Percentiles rank a stretch among this genome's conserved stretches.
phyloP scores from a whole-genome alignment of 306 rosid species.

The Alnus rubra region DNA sequence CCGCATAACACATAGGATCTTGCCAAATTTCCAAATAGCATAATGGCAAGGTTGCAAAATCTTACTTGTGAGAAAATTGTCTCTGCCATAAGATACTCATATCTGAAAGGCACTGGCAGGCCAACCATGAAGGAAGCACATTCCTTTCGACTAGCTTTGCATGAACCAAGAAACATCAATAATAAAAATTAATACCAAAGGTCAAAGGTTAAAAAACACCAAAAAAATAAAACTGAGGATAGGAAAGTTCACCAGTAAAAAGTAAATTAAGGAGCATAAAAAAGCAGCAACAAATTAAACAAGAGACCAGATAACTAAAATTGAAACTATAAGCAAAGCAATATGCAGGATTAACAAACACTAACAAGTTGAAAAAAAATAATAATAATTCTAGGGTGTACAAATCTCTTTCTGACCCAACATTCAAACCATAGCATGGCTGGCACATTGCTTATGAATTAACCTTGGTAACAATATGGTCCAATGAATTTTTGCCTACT shows the following conservation, averaged over 20 bases:
- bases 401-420: neutral
- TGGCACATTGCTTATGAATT: neutral
- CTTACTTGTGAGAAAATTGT: conserved; percentile 97
- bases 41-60: neutral
- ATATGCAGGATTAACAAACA: neutral
- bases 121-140: conserved; percentile 97
- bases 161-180: conserved; percentile 52
- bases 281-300: neutral
- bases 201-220: neutral
- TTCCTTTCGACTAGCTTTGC: conserved; percentile 99
- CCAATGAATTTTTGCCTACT: neutral
- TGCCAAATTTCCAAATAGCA: neutral
- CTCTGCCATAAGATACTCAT: conserved; percentile 98
- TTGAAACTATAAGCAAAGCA: neutral
- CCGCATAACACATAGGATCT: neutral
- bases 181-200: conserved; percentile 39
- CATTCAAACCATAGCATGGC: neutral
- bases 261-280: neutral
- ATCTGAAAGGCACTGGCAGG: conserved; percentile 91
- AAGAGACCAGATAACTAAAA: neutral
- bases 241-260: neutral
- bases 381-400: neutral
- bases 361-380: neutral
- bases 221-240: neutral
- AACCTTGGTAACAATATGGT: neutral